phyloP scores from a whole-genome alignment of 2,329 filamentous ascomycete species.

The Sporothrix brasiliensis region DNA sequence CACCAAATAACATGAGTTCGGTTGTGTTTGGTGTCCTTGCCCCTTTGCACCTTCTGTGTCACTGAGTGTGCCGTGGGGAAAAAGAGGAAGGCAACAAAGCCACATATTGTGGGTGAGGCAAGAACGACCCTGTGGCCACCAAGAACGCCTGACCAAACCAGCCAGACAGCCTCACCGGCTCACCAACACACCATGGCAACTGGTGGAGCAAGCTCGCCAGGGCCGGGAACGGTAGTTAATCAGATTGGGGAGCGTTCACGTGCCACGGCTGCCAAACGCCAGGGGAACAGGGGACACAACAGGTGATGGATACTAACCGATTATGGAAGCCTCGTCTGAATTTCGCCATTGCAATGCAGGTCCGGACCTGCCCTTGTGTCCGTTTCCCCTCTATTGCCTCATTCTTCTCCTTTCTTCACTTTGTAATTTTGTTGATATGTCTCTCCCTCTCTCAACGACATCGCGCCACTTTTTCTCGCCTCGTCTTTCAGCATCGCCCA shows the following conservation, averaged over 20 bases:
- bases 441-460: neutral
- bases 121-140: neutral
- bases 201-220: conserved; percentile 7
- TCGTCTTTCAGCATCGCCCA: neutral
- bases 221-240: neutral
- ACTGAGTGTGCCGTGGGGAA: neutral
- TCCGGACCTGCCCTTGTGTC: neutral
- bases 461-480: neutral
- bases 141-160: conserved; percentile 6
- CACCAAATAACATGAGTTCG: neutral
- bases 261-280: conserved; percentile 16
- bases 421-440: neutral
- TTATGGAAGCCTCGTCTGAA: conserved; percentile 20
- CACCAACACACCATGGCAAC: neutral
- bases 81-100: neutral
- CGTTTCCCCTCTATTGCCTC: neutral
- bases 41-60: conserved; percentile 20
- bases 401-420: neutral
- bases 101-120: neutral
- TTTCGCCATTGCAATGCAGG: conserved; percentile 22
- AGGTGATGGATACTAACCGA: conserved; percentile 3
- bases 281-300: conserved; percentile 2
- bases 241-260: neutral
- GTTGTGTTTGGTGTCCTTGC: neutral
- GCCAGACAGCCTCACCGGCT: neutral